Evolutionary conservation across 352 stramenopile genomes (phyloP).

Genomic region (Achlya hypogyna): DNA sequence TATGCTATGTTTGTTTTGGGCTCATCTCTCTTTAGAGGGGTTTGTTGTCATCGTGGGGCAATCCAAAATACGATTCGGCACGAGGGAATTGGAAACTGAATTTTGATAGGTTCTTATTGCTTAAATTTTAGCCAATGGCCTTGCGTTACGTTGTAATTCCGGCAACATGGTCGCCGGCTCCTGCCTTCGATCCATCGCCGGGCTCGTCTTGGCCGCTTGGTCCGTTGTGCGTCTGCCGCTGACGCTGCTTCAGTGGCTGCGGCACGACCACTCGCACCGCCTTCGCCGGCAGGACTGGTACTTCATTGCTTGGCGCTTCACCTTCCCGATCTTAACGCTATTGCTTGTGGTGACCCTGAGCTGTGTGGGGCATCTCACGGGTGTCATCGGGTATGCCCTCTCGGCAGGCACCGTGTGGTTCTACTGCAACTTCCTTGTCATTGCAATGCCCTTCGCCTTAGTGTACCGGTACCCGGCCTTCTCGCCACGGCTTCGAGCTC

Average conservation of each 20-base stretch:
- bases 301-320: slow-evolving; percentile 66
- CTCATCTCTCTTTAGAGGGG: too few species aligned
- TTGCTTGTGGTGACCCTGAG: slow-evolving; percentile 27
- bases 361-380: not conserved
- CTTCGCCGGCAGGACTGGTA: slow-evolving; percentile 46
- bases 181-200: not conserved
- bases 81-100: too few species aligned
- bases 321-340: slow-evolving; percentile 72
- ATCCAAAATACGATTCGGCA: too few species aligned
- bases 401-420: slow-evolving; percentile 71
- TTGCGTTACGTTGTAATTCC: not conserved
- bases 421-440: slow-evolving; percentile 58
- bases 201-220: not conserved
- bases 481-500: slow-evolving; percentile 25
- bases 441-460: slow-evolving; percentile 63
- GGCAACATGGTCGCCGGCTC: not conserved
- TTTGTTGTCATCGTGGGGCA: too few species aligned
- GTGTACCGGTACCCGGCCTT: slow-evolving; percentile 57
- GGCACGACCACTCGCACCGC: not conserved
- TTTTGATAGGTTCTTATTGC: too few species aligned
- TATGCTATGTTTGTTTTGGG: too few species aligned
- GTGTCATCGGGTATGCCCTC: slow-evolving; percentile 50
- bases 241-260: not conserved
- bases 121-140: not conserved
- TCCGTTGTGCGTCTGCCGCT: not conserved